These are phyloP conservation scores for Chloris gayana DNA, from an alignment of 176 grass and related monocot genomes.

Conservation along the genomic window DNA sequence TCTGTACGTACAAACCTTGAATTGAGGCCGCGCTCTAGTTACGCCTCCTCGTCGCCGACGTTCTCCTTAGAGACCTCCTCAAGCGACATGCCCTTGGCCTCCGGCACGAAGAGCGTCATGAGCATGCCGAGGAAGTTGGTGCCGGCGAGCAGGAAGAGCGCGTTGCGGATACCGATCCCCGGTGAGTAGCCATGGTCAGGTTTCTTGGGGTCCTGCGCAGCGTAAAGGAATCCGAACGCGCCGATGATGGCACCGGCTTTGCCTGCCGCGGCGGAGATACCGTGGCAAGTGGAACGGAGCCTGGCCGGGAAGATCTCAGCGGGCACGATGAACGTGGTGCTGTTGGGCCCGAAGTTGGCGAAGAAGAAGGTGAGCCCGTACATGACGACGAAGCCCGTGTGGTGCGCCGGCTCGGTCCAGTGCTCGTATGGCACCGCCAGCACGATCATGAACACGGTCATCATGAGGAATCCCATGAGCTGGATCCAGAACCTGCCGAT, in stretches of 20 bases:
- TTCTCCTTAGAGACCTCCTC: conserved; percentile 70
- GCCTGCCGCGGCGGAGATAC: conserved; percentile 54
- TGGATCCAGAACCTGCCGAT: conserved; percentile 77
- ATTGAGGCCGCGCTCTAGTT: background rate
- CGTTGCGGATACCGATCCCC: conserved; percentile 64
- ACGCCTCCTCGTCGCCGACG: conserved; percentile 16
- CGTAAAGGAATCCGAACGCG: conserved; percentile 75
- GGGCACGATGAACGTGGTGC: conserved; percentile 74
- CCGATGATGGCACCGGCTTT: conserved; percentile 79
- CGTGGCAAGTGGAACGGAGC: conserved; percentile 80
- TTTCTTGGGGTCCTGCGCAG: conserved; percentile 49
- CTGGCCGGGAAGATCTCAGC: conserved; percentile 76
- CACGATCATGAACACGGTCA: conserved; percentile 80
- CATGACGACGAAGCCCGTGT: conserved; percentile 64
- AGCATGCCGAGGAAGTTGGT: conserved; percentile 58
- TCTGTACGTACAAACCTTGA: background rate
- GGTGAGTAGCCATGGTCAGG: conserved; percentile 46
- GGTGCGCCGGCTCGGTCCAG: conserved; percentile 45
- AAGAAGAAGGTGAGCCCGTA: conserved; percentile 85
- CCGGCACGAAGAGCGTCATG: conserved; percentile 62
- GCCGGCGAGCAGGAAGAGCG: conserved; percentile 64
- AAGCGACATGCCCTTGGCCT: conserved; percentile 61
- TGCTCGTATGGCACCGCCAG: conserved; percentile 58
- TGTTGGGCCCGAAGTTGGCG: conserved; percentile 77
- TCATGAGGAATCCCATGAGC: conserved; percentile 69